Percentiles rank a stretch among this genome's conserved stretches.
Evolutionary conservation across 352 stramenopile genomes (phyloP).

Genomic region (Hyaloperonospora arabidopsidis): DNA sequence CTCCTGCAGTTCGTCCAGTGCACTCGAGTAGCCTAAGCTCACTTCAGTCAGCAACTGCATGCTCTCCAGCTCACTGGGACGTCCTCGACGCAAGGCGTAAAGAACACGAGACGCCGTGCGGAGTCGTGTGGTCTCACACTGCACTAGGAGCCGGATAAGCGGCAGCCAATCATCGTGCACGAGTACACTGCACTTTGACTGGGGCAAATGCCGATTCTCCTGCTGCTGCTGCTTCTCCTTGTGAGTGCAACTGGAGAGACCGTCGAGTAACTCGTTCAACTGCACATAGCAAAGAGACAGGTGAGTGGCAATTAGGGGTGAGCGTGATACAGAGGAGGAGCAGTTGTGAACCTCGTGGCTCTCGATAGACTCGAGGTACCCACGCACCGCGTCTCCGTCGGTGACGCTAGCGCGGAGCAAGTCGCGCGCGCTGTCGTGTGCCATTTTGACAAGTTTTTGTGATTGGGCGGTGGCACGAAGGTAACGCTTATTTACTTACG

Average conservation of each 20-base stretch:
- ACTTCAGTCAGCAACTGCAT: slow-evolving; percentile 77
- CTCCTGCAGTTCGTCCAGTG: slow-evolving; percentile 29
- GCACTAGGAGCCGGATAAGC: slow-evolving; percentile 53
- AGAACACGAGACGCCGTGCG: slow-evolving; percentile 51
- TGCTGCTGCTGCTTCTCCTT: not conserved
- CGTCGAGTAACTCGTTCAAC: slow-evolving; percentile 54
- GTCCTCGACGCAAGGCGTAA: slow-evolving; percentile 46
- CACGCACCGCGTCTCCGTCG: slow-evolving; percentile 50
- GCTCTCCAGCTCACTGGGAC: slow-evolving; percentile 54
- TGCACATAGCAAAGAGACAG: slow-evolving; percentile 9
- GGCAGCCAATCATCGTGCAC: slow-evolving; percentile 53
- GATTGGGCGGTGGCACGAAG: no score
- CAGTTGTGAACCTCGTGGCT: slow-evolving; percentile 36
- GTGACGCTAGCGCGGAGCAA: slow-evolving; percentile 54
- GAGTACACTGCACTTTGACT: slow-evolving; percentile 13
- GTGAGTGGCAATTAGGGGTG: not conserved
- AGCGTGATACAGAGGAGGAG: not conserved
- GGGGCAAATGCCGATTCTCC: no score
- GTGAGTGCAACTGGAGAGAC: slow-evolving; percentile 28
- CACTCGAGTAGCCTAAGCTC: slow-evolving; percentile 51
- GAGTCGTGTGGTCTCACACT: slow-evolving; percentile 42
- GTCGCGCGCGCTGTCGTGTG: slow-evolving; percentile 38
- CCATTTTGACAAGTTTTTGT: slow-evolving; percentile 4
- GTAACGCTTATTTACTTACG: no score
- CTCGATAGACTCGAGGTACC: slow-evolving; percentile 56